A percentile compares a stretch with the other conserved stretches of the same genome.
These are phyloP conservation scores for Bipolaris zeicola DNA, from an alignment of 2,329 filamentous ascomycete genomes.

Conservation along the genomic window DNA sequence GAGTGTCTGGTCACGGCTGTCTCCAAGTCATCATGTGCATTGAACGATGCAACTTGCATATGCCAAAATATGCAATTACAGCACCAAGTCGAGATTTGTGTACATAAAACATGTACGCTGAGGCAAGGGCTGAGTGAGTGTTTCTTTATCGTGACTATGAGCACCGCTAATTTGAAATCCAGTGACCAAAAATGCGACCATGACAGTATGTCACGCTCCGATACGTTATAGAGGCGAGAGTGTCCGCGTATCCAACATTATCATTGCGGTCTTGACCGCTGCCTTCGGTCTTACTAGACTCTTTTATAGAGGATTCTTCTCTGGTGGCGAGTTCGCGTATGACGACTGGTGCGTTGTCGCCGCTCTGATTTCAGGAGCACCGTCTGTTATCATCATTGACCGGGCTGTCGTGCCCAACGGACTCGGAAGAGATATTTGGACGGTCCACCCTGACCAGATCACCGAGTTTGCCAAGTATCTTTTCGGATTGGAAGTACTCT, in stretches of 20 bases:
- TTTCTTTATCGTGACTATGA: neutral
- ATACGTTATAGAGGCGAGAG: conserved; percentile 43
- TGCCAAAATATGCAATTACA: conserved; percentile 25
- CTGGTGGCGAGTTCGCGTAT: conserved; percentile 42
- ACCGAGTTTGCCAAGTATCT: conserved; percentile 50
- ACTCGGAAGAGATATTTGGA: conserved; percentile 60
- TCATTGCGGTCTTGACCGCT: conserved; percentile 44
- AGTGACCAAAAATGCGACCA: conserved; percentile 53
- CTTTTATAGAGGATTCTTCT: conserved; percentile 46
- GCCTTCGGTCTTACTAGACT: conserved; percentile 46
- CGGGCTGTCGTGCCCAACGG: conserved; percentile 41
- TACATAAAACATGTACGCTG: conserved; percentile 22
- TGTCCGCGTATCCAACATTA: conserved; percentile 43
- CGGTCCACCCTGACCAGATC: conserved; percentile 50
- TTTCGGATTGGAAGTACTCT: conserved; percentile 43
- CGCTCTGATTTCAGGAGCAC: conserved; percentile 29
- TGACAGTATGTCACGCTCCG: conserved; percentile 48
- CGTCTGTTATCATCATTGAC: conserved; percentile 36
- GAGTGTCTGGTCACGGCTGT: conserved; percentile 18
- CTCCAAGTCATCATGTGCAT: conserved; percentile 16
- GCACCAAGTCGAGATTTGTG: conserved; percentile 16
- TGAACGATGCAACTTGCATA: conserved; percentile 20
- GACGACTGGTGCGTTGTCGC: conserved; percentile 47
- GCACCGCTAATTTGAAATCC: conserved; percentile 2
- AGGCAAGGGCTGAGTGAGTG: conserved; percentile 24